A percentile compares a stretch with the other conserved stretches of the same genome.
Conservation (phyloP, 345 rosid species). For the sweet orange (Citrus sinensis) region DNA sequence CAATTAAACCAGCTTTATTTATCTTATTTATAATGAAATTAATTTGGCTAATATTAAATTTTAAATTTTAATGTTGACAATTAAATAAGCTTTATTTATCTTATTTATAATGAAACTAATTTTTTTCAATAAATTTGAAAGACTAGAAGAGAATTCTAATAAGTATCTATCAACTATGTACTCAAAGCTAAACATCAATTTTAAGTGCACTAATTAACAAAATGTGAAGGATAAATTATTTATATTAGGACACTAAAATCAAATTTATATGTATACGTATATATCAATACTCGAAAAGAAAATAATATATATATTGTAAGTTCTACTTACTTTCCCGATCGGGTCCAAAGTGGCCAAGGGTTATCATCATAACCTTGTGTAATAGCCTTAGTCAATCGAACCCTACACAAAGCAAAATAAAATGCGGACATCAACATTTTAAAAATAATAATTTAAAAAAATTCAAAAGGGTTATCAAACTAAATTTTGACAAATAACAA, state of each 20-base stretch:
- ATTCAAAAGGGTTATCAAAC: background rate
- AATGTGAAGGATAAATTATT: background rate
- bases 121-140: too few species aligned
- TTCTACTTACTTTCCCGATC: conserved; percentile 65
- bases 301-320: background rate
- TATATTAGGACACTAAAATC: background rate
- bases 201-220: background rate
- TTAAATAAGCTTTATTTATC: too few species aligned
- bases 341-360: conserved; percentile 73
- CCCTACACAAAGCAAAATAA: conserved; percentile 32
- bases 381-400: conserved; percentile 74
- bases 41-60: too few species aligned
- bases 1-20: too few species aligned
- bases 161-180: too few species aligned
- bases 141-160: too few species aligned
- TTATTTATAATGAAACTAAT: too few species aligned
- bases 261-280: accelerated
- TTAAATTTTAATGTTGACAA: accelerated
- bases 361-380: conserved; percentile 73
- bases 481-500: background rate
- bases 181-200: background rate
- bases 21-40: too few species aligned
- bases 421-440: too few species aligned
- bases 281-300: background rate
- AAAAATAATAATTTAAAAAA: background rate